phyloP scores from a whole-genome alignment of 345 rosid genomes.

The Acer yangbiense region DNA sequence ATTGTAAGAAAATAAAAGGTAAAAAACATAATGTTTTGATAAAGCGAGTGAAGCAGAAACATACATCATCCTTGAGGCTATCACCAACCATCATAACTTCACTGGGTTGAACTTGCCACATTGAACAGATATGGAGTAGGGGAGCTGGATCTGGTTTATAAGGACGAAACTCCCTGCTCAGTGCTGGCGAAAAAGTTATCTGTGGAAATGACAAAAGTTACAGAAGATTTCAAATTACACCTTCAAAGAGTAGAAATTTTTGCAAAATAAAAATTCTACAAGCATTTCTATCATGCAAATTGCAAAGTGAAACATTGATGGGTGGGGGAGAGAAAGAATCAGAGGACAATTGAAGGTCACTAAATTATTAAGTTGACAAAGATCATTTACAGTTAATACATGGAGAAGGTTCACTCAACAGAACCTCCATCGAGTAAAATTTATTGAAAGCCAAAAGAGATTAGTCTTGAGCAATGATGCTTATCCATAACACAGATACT shows the following conservation, averaged over 20 bases:
- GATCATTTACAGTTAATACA: background rate
- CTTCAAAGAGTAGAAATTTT: background rate
- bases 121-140: constrained; percentile 78
- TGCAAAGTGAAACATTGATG: background rate
- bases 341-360: background rate
- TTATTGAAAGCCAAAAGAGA: background rate
- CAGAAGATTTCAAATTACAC: background rate
- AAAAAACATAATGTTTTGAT: background rate
- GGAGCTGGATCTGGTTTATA: constrained; percentile 95
- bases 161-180: constrained; percentile 96
- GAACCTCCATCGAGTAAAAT: background rate
- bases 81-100: constrained; percentile 98
- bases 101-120: constrained; percentile 74
- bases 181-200: constrained; percentile 80
- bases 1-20: background rate
- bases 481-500: background rate
- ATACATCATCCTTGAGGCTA: constrained; percentile 95
- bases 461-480: background rate
- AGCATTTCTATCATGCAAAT: background rate
- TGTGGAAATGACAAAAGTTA: constrained; percentile 29
- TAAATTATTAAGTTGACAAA: background rate
- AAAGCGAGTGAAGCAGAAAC: constrained; percentile 21
- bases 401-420: background rate
- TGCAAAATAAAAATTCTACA: background rate
- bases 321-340: background rate